Conservation (phyloP, 106 monocot genomes). For the Vanilla planifolia region DNA sequence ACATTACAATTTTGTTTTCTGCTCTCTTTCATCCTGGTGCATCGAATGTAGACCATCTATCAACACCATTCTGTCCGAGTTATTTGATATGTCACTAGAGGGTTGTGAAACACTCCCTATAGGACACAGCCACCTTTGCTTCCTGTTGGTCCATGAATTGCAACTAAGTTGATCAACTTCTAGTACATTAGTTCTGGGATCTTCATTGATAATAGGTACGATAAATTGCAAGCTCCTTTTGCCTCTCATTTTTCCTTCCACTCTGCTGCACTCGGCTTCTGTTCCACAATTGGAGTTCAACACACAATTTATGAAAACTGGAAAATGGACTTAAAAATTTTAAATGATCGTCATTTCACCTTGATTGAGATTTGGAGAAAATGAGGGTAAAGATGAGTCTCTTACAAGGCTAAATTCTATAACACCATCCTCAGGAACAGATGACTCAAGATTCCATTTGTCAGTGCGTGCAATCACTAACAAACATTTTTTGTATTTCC, state of each 20-base stretch:
- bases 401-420: too few species aligned
- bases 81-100: slow-evolving; percentile 14
- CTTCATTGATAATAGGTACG: neutral
- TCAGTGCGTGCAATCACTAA: too few species aligned
- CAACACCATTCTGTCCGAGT: neutral
- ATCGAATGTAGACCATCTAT: too few species aligned
- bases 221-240: neutral
- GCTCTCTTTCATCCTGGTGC: slow-evolving; percentile 15
- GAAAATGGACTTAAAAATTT: neutral
- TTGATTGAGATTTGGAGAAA: too few species aligned
- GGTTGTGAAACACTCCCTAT: slow-evolving; percentile 6
- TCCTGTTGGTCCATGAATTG: slow-evolving; percentile 9
- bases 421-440: too few species aligned
- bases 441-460: too few species aligned
- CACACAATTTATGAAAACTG: neutral
- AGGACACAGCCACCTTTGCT: slow-evolving; percentile 4
- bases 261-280: neutral
- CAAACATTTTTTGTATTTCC: too few species aligned
- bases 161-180: neutral
- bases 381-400: too few species aligned
- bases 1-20: slow-evolving; percentile 15
- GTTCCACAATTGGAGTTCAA: neutral
- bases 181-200: neutral
- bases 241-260: slow-evolving; percentile 1
- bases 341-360: neutral